A percentile compares a stretch with the other conserved stretches of the same genome.
Conservation (phyloP, 1,284 basidiomycete species). For the Pseudozyma sp. region DNA sequence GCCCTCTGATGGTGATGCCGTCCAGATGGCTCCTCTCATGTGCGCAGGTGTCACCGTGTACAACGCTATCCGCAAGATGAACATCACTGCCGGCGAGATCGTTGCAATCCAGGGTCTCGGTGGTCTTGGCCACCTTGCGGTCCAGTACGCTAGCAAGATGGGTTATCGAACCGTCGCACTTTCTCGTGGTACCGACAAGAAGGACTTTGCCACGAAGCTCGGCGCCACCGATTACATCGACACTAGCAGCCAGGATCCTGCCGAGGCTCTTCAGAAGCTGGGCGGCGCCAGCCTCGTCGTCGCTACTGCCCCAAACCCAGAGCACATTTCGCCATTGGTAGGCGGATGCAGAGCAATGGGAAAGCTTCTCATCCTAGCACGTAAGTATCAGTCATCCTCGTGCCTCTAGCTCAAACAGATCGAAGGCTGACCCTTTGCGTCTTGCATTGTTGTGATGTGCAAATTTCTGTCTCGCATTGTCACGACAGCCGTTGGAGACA, state of each 20-base stretch:
- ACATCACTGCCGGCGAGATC: slow-evolving; percentile 62
- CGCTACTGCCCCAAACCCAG: slow-evolving; percentile 67
- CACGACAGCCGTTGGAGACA: slow-evolving; percentile 30
- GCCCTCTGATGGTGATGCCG: slow-evolving; percentile 67
- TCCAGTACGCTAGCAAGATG: slow-evolving; percentile 68
- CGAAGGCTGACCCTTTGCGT: too few species aligned
- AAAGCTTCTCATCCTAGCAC: slow-evolving; percentile 64
- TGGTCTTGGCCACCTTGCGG: slow-evolving; percentile 69
- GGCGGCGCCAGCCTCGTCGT: slow-evolving; percentile 70
- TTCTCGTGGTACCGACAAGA: slow-evolving; percentile 65
- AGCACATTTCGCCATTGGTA: slow-evolving; percentile 66
- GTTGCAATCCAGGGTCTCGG: slow-evolving; percentile 70
- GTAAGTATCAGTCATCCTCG: too few species aligned
- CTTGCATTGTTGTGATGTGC: too few species aligned
- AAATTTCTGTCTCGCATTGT: too few species aligned
- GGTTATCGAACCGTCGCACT: slow-evolving; percentile 69
- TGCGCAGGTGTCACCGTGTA: slow-evolving; percentile 70
- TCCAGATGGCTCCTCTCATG: slow-evolving; percentile 70
- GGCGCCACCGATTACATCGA: slow-evolving; percentile 70
- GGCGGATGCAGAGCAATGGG: slow-evolving; percentile 68
- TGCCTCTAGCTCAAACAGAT: too few species aligned
- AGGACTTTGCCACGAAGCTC: slow-evolving; percentile 68
- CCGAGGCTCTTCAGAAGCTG: slow-evolving; percentile 69
- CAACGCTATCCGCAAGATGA: slow-evolving; percentile 69
- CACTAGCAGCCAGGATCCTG: slow-evolving; percentile 55